Conservation (phyloP, 345 rosid genomes). For the Salix purpurea region DNA sequence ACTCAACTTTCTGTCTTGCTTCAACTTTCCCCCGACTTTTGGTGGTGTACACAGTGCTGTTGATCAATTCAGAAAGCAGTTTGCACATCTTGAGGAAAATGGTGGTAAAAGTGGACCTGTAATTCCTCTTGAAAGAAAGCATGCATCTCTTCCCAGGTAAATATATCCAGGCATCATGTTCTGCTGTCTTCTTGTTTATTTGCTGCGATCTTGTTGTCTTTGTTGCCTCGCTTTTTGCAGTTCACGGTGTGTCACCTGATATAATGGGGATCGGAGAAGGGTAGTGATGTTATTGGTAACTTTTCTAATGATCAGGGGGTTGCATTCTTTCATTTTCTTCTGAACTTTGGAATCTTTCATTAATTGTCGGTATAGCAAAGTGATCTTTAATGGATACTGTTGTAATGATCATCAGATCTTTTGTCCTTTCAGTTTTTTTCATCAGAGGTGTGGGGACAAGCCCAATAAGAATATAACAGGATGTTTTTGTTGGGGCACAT, state of each 20-base stretch:
- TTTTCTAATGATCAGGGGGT: neutral
- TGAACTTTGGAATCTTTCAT: neutral
- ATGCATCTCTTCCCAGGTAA: slow-evolving; percentile 85
- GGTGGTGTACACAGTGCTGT: slow-evolving; percentile 56
- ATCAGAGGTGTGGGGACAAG: neutral
- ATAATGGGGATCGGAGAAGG: neutral
- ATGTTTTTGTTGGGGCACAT: neutral
- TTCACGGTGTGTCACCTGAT: neutral
- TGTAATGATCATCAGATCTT: neutral
- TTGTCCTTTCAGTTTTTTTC: neutral
- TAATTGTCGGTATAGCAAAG: neutral
- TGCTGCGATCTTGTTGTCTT: neutral
- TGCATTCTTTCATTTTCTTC: neutral
- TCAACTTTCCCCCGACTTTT: slow-evolving; percentile 11
- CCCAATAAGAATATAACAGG: neutral
- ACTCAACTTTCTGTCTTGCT: neutral
- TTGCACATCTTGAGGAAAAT: slow-evolving; percentile 86
- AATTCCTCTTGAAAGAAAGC: slow-evolving; percentile 77
- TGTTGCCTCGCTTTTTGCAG: neutral
- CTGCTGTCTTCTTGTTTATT: neutral
- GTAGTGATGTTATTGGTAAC: neutral
- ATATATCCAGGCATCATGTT: neutral
- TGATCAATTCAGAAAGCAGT: slow-evolving; percentile 89
- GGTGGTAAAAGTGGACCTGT: slow-evolving; percentile 65
- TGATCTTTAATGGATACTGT: neutral